phyloP scores from a whole-genome alignment of 306 rosid genomes.

The Macrotyloma uniflorum region DNA sequence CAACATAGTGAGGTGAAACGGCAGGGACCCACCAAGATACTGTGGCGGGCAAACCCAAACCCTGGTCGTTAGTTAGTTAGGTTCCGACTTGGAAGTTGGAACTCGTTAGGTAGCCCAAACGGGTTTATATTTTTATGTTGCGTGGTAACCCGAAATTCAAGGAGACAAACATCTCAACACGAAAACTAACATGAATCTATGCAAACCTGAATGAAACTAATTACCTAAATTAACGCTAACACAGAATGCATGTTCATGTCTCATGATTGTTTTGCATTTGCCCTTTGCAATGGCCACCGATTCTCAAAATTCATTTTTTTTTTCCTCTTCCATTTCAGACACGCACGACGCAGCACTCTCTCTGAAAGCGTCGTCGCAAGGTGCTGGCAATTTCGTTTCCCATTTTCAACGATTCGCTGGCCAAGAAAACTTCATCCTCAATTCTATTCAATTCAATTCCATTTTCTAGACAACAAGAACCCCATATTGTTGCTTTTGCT shows the following conservation, averaged over 20 bases:
- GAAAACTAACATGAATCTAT: background rate
- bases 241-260: slow-evolving; percentile 22
- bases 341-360: background rate
- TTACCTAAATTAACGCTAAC: slow-evolving; percentile 36
- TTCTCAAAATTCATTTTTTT: background rate
- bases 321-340: background rate
- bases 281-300: background rate
- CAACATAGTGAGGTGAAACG: background rate
- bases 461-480: background rate
- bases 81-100: background rate
- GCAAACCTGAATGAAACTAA: slow-evolving; percentile 29
- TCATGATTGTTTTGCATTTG: background rate
- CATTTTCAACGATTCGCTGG: slow-evolving; percentile 19
- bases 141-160: slow-evolving; percentile 67
- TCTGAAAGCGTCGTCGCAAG: slow-evolving; percentile 8
- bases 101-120: background rate
- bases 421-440: background rate
- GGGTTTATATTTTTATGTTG: slow-evolving; percentile 20
- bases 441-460: background rate
- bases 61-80: slow-evolving; percentile 1
- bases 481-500: slow-evolving; percentile 25
- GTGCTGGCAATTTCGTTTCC: slow-evolving; percentile 32
- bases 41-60: background rate
- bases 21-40: background rate
- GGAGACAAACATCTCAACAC: slow-evolving; percentile 38